A percentile compares a stretch with the other conserved stretches of the same genome.
These are phyloP conservation scores for Sinapis alba DNA, from an alignment of 441 rosid genomes.

Conservation along the genomic window DNA sequence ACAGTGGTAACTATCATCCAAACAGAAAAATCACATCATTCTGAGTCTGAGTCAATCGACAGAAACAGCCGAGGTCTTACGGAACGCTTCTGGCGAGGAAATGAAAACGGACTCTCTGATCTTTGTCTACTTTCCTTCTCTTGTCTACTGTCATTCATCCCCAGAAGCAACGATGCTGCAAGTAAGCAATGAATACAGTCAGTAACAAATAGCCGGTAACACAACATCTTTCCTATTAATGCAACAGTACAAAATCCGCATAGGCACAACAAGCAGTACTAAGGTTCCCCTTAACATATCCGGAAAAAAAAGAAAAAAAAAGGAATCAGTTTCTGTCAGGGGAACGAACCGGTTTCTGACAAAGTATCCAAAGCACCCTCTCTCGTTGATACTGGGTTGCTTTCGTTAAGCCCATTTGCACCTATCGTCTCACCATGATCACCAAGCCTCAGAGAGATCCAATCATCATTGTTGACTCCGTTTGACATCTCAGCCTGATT, in stretches of 20 bases:
- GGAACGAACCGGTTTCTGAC: constrained; percentile 71
- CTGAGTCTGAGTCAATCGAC: constrained; percentile 79
- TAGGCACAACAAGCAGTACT: background rate
- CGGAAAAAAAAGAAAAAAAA: background rate
- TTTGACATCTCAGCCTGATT: constrained; percentile 68
- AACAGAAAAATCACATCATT: constrained; percentile 38
- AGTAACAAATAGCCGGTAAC: background rate
- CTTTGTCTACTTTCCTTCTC: constrained; percentile 67
- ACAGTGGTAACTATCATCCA: constrained; percentile 17
- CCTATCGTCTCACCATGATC: constrained; percentile 53
- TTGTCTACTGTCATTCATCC: constrained; percentile 63
- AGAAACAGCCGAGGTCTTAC: constrained; percentile 73
- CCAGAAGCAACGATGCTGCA: constrained; percentile 84
- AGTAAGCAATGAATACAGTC: constrained; percentile 25
- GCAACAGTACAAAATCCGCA: background rate
- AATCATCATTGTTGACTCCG: constrained; percentile 69
- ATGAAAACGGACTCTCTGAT: constrained; percentile 71
- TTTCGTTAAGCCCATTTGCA: constrained; percentile 51
- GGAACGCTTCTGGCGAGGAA: constrained; percentile 89
- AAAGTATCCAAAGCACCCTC: constrained; percentile 51
- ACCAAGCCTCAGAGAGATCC: constrained; percentile 92
- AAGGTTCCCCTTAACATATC: background rate
- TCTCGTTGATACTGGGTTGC: constrained; percentile 52
- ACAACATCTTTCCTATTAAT: background rate
- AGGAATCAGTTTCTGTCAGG: constrained; percentile 16